These are phyloP conservation scores for Solanum virginianum DNA, from an alignment of 257 asterid genomes.

Conservation along the genomic window DNA sequence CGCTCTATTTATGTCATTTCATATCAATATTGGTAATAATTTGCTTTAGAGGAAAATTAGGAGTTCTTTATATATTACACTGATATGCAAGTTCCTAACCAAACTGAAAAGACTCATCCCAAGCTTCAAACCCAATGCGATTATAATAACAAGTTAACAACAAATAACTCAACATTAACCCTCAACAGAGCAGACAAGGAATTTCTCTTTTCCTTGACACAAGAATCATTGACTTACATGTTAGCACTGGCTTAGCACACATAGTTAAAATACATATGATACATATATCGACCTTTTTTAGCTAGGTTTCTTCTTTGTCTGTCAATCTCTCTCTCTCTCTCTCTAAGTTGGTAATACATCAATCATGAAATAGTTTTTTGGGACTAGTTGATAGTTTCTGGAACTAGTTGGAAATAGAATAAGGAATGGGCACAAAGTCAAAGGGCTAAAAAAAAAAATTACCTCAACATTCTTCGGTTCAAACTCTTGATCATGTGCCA, in stretches of 20 bases:
- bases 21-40: not conserved
- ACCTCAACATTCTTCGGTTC: conserved; percentile 87
- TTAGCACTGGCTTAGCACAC: not conserved
- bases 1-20: not conserved
- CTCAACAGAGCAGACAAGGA: not conserved
- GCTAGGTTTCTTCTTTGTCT: not conserved
- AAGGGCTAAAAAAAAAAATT: not conserved
- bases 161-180: not conserved
- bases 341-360: not conserved
- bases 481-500: conserved; percentile 81
- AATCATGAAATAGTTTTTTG: not conserved
- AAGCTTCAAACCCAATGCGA: not conserved
- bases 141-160: not conserved
- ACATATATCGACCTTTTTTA: not conserved
- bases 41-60: not conserved
- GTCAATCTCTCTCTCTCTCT: too few relatives aligned
- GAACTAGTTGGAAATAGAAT: not conserved
- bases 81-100: not conserved
- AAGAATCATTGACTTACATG: not conserved
- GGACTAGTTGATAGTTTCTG: not conserved
- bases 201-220: not conserved
- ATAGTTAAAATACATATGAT: not conserved
- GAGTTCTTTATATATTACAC: not conserved
- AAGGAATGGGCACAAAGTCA: not conserved
- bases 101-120: not conserved